Base-by-base conservation (phyloP, 2,329 filamentous ascomycete genomes). In the Phyllosticta citriasiana region DNA sequence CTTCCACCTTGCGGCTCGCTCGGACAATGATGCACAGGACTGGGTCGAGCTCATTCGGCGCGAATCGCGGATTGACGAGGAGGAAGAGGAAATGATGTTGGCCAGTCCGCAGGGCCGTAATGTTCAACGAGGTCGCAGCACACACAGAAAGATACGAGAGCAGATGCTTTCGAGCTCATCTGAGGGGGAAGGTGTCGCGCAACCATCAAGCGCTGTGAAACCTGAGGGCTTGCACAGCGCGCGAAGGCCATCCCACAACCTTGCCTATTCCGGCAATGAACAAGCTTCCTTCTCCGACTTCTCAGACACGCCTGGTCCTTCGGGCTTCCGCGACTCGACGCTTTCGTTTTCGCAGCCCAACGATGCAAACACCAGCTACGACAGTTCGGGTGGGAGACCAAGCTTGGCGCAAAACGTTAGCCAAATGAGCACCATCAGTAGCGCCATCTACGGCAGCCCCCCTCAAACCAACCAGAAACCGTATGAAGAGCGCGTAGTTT, bases 401-500 rank as follows among this genome's bases (percentile, higher is more conserved):
- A 53, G 52, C 57, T 47, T 60, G 53, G 55, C 30, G 14, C 80
- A 83, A 54, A 88, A 87, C 59, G 70, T 78, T 8, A 88, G 84
- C 71, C 87, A 89, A 68, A 73, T 82, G 57, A 88, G 86, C 67
- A 84, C 77, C 30, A 62, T 75, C 27, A 47, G n/a, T 47, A 76
- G 74, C 51, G 64, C 62, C 26, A 57, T 47, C 25, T 7, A 30
- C 16, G 27, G 33, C 53, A 51, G 53, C 59, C 81, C 60, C 59
- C 81, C 60, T 66, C 14, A 67, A 22, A 5, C 19, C 8, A 51
- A 40, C 30, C 60, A 55, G n/a, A 54, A 30, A 16, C 50, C 27
- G 3, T 90, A 94, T 65, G 86, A 88, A 0, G 92, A 96, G 72
- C 87, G 92, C 26, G 88, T 97, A n/a, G 83, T 97, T 53, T 96